phyloP scores from a whole-genome alignment of 257 asterid genomes.

The Nicotiana noctiflora region DNA sequence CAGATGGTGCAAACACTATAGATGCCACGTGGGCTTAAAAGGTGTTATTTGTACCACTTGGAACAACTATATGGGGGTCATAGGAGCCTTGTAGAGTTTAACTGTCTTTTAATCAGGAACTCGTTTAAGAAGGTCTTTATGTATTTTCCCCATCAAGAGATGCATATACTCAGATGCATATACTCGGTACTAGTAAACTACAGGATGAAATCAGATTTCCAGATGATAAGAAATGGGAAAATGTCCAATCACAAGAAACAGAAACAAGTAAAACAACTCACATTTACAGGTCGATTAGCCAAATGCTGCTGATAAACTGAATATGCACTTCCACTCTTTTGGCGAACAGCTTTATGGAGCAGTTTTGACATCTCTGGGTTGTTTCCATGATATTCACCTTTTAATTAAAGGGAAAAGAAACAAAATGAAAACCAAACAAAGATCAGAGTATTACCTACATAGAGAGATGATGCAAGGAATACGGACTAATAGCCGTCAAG shows the following conservation, averaged over 20 bases:
- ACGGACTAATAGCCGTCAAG: neutral
- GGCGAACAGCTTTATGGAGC: slow-evolving; percentile 97
- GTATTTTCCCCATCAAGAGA: neutral
- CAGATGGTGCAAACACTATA: too few relatives aligned
- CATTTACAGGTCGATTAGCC: slow-evolving; percentile 94
- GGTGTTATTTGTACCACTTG: too few relatives aligned
- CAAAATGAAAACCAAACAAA: neutral
- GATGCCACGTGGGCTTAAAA: too few relatives aligned
- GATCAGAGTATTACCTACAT: neutral
- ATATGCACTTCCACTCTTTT: slow-evolving; percentile 86
- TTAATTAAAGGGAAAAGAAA: slow-evolving; percentile 15
- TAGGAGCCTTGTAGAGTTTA: too few relatives aligned
- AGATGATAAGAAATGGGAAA: slow-evolving; percentile 3
- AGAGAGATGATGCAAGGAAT: neutral
- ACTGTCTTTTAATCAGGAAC: too few relatives aligned
- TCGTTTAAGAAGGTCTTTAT: too few relatives aligned
- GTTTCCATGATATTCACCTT: slow-evolving; percentile 97
- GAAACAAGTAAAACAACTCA: slow-evolving; percentile 34
- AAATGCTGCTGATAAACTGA: slow-evolving; percentile 91
- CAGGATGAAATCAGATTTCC: neutral
- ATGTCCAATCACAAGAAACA: neutral
- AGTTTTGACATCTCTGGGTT: slow-evolving; percentile 98
- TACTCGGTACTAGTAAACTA: neutral
- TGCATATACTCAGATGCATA: too few relatives aligned
- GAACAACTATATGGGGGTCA: too few relatives aligned